phyloP scores from a whole-genome alignment of 1,139 yeast genomes.

The Taiozyma sp. region DNA sequence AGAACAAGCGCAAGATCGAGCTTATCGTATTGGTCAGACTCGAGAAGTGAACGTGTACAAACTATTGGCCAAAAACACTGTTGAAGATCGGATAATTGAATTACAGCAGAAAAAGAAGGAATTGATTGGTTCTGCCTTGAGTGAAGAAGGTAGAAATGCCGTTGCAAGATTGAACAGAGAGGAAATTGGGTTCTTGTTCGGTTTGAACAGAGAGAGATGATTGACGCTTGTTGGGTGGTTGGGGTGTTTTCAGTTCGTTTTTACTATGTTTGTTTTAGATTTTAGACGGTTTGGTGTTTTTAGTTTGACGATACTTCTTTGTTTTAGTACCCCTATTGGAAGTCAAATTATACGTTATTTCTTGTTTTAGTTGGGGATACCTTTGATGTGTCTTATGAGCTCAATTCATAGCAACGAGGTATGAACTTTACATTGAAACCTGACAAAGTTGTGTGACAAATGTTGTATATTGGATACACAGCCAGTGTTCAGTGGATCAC shows the following conservation, averaged over 20 bases:
- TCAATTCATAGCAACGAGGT: too few relatives aligned
- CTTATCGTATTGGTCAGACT: constrained; percentile 87
- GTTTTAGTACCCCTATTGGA: too few relatives aligned
- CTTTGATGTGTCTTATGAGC: too few relatives aligned
- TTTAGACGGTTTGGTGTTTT: too few relatives aligned
- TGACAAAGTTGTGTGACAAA: too few relatives aligned
- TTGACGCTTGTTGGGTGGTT: background rate
- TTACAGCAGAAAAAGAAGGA: constrained; percentile 71
- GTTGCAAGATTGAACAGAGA: constrained; percentile 60
- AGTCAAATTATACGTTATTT: too few relatives aligned
- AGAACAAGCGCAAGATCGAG: constrained; percentile 94
- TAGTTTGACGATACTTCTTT: background rate
- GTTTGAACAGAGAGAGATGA: constrained; percentile 24
- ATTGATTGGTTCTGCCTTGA: constrained; percentile 76
- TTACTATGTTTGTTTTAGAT: background rate
- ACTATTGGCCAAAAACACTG: constrained; percentile 58
- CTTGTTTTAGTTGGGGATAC: too few relatives aligned
- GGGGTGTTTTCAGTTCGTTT: background rate
- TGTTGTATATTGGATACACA: too few relatives aligned
- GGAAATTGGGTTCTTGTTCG: constrained; percentile 78
- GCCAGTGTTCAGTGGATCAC: too few relatives aligned
- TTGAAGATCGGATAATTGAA: constrained; percentile 80
- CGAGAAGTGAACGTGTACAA: constrained; percentile 70
- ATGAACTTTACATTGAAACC: too few relatives aligned
- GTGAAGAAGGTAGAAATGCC: constrained; percentile 63